phyloP scores from a whole-genome alignment of 306 rosid species.

The Pueraria montana region DNA sequence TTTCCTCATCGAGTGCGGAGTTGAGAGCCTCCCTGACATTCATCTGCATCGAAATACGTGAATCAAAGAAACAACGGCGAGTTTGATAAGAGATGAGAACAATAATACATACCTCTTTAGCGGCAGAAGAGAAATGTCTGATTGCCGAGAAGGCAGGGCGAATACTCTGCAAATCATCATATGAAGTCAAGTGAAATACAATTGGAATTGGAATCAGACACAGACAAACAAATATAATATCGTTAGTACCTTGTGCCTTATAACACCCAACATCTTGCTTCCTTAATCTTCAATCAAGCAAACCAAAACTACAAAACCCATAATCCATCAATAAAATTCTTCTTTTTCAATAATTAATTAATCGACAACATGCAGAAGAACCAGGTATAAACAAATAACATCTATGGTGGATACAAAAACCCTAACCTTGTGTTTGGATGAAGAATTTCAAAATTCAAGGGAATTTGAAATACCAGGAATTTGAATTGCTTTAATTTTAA shows the following conservation, averaged over 20 bases:
- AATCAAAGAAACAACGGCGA: not conserved
- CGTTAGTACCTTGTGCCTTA: conserved; percentile 60
- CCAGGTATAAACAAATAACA: not conserved
- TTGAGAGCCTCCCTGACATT: conserved; percentile 91
- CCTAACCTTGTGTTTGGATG: too few species aligned
- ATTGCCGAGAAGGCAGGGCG: conserved; percentile 68
- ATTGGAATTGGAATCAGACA: not conserved
- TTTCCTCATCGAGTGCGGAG: conserved; percentile 97
- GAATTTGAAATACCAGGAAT: too few species aligned
- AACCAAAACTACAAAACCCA: not conserved
- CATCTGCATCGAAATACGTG: conserved; percentile 54
- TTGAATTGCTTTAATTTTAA: too few species aligned
- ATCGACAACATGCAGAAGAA: not conserved
- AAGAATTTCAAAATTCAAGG: too few species aligned
- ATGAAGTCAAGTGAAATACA: not conserved
- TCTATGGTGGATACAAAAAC: too few species aligned
- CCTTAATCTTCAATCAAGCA: conserved; percentile 35
- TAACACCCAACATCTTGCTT: conserved; percentile 73
- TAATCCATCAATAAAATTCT: not conserved
- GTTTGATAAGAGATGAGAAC: not conserved
- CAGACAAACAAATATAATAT: not conserved
- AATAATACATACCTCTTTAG: conserved; percentile 78
- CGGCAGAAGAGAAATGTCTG: conserved; percentile 71
- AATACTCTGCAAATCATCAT: conserved; percentile 57
- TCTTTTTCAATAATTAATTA: not conserved